These are phyloP conservation scores for Pugionium dolabratum DNA, from an alignment of 345 rosid genomes.

Conservation along the genomic window DNA sequence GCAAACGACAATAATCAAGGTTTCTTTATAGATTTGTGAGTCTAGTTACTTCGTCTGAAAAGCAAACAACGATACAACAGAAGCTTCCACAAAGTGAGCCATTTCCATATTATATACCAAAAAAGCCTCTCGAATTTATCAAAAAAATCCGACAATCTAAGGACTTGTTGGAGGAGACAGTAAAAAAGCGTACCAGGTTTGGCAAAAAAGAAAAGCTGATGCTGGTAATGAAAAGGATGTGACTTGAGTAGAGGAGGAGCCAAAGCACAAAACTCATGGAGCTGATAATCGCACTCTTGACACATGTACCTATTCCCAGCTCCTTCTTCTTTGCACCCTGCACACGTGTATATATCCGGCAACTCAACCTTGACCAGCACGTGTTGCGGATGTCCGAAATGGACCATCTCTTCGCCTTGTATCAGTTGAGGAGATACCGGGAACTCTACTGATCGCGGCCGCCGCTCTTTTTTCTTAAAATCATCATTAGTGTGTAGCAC, in stretches of 20 bases:
- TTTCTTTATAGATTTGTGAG: no score
- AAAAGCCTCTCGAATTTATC: neutral
- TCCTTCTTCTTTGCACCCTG: conserved; percentile 80
- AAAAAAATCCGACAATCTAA: neutral
- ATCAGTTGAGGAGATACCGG: conserved; percentile 58
- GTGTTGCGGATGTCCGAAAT: conserved; percentile 70
- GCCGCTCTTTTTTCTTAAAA: conserved; percentile 10
- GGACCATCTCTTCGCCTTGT: conserved; percentile 52
- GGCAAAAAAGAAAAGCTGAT: conserved; percentile 55
- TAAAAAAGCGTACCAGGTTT: conserved; percentile 55
- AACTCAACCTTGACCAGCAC: conserved; percentile 45
- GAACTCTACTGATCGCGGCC: conserved; percentile 41
- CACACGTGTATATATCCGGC: conserved; percentile 65
- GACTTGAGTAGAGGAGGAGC: conserved; percentile 53
- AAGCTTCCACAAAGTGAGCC: neutral
- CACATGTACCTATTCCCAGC: conserved; percentile 71
- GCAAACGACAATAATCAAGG: no score
- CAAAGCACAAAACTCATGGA: conserved; percentile 82
- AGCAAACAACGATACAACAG: no score
- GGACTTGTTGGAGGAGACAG: conserved; percentile 6
- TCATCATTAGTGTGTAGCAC: conserved; percentile 11
- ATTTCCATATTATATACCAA: neutral
- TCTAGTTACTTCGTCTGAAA: no score
- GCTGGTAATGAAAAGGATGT: conserved; percentile 75
- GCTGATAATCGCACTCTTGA: conserved; percentile 68